Percentiles rank a stretch among this genome's conserved stretches.
Evolutionary conservation across 495 filamentous ascomycete species (phyloP).

Genomic region (Aspergillus heteromorphus): DNA sequence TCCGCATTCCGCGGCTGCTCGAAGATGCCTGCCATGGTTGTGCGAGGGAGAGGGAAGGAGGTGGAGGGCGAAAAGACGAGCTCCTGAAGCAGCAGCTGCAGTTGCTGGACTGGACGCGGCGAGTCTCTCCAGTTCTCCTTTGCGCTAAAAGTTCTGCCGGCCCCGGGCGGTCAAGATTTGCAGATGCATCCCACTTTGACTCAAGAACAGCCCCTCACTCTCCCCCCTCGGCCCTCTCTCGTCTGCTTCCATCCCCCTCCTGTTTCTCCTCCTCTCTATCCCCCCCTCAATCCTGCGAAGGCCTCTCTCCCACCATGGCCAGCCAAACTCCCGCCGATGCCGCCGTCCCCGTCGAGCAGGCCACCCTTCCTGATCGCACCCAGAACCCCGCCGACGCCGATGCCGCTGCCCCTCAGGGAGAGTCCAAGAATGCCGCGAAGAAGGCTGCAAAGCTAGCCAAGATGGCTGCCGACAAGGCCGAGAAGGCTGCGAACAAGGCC

Average conservation of each 20-base stretch:
- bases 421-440: constrained; percentile 66
- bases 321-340: constrained; percentile 31
- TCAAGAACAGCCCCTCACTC: constrained; percentile 9
- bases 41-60: constrained; percentile 20
- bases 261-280: constrained; percentile 19
- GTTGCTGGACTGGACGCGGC: too few relatives aligned
- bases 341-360: constrained; percentile 21
- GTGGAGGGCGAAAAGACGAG: constrained; percentile 18
- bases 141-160: constrained; percentile 46
- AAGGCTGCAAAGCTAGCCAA: constrained; percentile 65
- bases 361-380: constrained; percentile 37
- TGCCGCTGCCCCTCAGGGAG: constrained; percentile 32
- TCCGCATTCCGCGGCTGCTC: constrained; percentile 82
- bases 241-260: constrained; percentile 5
- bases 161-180: constrained; percentile 33
- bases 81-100: constrained; percentile 19
- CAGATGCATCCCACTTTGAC: constrained; percentile 41
- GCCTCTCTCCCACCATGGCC: constrained; percentile 31
- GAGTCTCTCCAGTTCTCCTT: constrained; percentile 10
- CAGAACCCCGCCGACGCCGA: constrained; percentile 40
- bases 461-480: constrained; percentile 55
- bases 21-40: constrained; percentile 79
- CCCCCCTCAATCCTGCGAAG: too few relatives aligned
- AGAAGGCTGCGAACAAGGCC: constrained; percentile 45
- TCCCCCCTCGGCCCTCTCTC: constrained; percentile 13